These are phyloP conservation scores for Fusarium proliferatum DNA, from an alignment of 2,329 filamentous ascomycete species.

Conservation along the genomic window DNA sequence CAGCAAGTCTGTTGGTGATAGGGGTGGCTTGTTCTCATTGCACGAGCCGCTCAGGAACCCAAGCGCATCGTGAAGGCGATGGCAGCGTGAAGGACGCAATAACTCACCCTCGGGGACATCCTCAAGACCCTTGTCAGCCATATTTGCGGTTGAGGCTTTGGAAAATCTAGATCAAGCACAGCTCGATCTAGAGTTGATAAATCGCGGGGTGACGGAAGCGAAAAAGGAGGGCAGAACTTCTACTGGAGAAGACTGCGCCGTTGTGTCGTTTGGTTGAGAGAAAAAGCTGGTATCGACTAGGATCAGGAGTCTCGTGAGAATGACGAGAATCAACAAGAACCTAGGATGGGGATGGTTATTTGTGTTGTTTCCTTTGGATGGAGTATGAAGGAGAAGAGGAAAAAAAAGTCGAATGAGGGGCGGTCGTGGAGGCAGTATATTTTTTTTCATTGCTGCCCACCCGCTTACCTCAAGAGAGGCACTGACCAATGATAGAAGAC, in stretches of 20 bases:
- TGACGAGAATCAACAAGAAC: conserved; percentile 55
- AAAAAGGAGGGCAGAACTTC: conserved; percentile 53
- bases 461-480: conserved; percentile 45
- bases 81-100: conserved; percentile 13
- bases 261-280: conserved; percentile 39
- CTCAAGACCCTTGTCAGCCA: conserved; percentile 99
- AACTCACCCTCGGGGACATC: conserved; percentile 93
- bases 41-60: conserved; percentile 6
- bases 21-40: not conserved
- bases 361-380: conserved; percentile 46
- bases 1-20: conserved; percentile 29
- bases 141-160: conserved; percentile 78
- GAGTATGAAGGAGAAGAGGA: conserved; percentile 47
- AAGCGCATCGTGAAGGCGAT: conserved; percentile 6
- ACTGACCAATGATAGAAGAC: conserved; percentile 40
- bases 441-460: conserved; percentile 52
- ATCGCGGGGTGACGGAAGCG: conserved; percentile 51
- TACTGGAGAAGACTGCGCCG: conserved; percentile 49
- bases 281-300: conserved; percentile 54
- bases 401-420: conserved; percentile 56
- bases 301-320: conserved; percentile 61
- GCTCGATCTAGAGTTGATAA: conserved; percentile 74
- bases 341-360: conserved; percentile 54
- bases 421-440: conserved; percentile 50
- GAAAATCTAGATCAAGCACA: conserved; percentile 78